A percentile compares a stretch with the other conserved stretches of the same genome.
These are phyloP conservation scores for Flaveria sonorensis DNA, from an alignment of 129 eudicot species.

Conservation along the genomic window DNA sequence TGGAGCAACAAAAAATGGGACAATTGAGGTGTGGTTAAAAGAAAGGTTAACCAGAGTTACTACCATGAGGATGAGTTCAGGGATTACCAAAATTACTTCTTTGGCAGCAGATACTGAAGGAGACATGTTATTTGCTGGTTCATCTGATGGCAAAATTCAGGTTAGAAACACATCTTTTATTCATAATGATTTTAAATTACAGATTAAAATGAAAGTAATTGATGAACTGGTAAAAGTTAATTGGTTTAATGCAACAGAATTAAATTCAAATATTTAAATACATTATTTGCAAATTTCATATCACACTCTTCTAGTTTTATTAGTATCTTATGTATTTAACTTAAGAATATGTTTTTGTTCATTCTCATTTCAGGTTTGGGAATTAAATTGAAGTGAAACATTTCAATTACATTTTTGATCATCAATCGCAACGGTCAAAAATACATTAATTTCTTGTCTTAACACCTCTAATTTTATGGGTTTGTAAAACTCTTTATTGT, in stretches of 20 bases:
- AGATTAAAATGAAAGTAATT: neutral
- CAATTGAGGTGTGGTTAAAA: constrained; percentile 74
- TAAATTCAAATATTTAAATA: neutral
- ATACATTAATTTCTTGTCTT: neutral
- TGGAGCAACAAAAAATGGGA: constrained; percentile 65
- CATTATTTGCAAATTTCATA: neutral
- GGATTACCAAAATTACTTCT: constrained; percentile 52
- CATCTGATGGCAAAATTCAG: constrained; percentile 77
- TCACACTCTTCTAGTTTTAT: neutral
- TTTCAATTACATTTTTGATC: neutral
- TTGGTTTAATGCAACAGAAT: neutral
- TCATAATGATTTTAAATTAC: neutral
- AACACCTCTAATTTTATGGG: neutral
- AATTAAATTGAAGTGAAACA: constrained; percentile 46
- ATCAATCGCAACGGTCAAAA: neutral
- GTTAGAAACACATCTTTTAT: constrained; percentile 27
- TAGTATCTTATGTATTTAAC: neutral
- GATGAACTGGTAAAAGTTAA: neutral
- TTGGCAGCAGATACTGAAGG: constrained; percentile 63
- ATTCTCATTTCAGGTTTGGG: constrained; percentile 62
- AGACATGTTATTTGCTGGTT: constrained; percentile 72
- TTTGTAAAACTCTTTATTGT: neutral
- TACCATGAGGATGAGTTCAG: constrained; percentile 52
- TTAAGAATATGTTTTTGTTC: neutral
- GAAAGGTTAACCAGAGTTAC: constrained; percentile 69